Evolutionary conservation across 352 stramenopile species (phyloP).

Genomic region (Phytophthora macrochlamydospora): DNA sequence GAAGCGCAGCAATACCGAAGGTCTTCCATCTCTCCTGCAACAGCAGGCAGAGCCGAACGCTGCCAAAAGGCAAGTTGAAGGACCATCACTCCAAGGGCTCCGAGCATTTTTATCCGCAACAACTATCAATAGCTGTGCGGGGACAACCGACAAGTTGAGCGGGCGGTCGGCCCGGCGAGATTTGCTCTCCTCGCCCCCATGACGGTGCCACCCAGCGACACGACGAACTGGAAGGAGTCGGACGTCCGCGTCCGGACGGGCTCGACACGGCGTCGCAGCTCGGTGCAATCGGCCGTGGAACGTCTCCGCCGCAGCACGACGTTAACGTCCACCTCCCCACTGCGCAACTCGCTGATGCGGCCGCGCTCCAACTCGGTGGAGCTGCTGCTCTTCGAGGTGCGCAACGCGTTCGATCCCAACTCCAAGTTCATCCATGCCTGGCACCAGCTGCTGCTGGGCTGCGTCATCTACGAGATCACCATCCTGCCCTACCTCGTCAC

Average conservation of each 20-base stretch:
- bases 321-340: conserved; percentile 3
- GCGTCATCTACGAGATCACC: conserved; percentile 59
- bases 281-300: conserved; percentile 11
- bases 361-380: conserved; percentile 61
- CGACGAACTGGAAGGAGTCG: conserved; percentile 3
- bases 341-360: conserved; percentile 36
- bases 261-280: conserved; percentile 4
- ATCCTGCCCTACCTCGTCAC: conserved; percentile 58
- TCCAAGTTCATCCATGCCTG: conserved; percentile 54
- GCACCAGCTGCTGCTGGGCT: conserved; percentile 60
- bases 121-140: neutral
- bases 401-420: conserved; percentile 67
- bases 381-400: conserved; percentile 47
- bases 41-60: too few species aligned
- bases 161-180: too few species aligned
- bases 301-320: conserved; percentile 23
- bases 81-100: neutral
- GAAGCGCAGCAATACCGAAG: too few species aligned
- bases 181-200: neutral
- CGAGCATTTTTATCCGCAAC: neutral
- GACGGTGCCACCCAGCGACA: conserved; percentile 8
- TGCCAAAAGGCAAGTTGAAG: neutral
- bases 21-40: too few species aligned
- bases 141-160: neutral
- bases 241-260: conserved; percentile 7